Evolutionary conservation across 202 grass and related monocot genomes (phyloP).

Genomic region (Schoenoplectus triqueter): DNA sequence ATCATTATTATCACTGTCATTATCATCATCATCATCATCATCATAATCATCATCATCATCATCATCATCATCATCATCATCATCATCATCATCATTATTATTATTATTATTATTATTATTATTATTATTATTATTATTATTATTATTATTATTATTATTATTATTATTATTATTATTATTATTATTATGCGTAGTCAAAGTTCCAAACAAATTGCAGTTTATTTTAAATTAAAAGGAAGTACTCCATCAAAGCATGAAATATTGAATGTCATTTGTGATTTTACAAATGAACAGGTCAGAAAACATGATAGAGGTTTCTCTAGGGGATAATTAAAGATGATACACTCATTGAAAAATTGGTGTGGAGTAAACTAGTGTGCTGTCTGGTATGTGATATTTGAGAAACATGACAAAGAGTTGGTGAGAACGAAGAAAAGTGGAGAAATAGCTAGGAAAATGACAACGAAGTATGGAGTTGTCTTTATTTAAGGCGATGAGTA

Average conservation of each 20-base stretch:
- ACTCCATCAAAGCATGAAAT: not conserved
- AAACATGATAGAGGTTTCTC: not conserved
- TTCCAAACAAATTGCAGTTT: too few relatives aligned
- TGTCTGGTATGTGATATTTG: conserved; percentile 5
- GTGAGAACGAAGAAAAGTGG: not conserved
- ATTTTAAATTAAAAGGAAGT: not conserved
- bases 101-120: too few relatives aligned
- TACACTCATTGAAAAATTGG: not conserved
- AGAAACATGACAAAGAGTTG: conserved; percentile 29
- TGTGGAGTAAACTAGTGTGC: not conserved
- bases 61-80: too few relatives aligned
- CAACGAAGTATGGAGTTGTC: not conserved
- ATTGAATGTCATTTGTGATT: not conserved
- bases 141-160: too few relatives aligned
- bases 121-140: too few relatives aligned
- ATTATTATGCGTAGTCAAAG: too few relatives aligned
- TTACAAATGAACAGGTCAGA: not conserved
- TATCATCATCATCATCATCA: too few relatives aligned
- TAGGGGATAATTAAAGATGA: conserved; percentile 20
- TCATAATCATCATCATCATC: too few relatives aligned
- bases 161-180: too few relatives aligned
- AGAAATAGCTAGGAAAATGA: conserved; percentile 16
- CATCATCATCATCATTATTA: too few relatives aligned
- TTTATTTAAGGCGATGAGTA: conserved; percentile 18
- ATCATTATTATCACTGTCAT: too few relatives aligned